A percentile compares a stretch with the other conserved stretches of the same genome.
These are phyloP conservation scores for Fusarium coffeatum DNA, from an alignment of 2,329 filamentous ascomycete species.

Conservation along the genomic window DNA sequence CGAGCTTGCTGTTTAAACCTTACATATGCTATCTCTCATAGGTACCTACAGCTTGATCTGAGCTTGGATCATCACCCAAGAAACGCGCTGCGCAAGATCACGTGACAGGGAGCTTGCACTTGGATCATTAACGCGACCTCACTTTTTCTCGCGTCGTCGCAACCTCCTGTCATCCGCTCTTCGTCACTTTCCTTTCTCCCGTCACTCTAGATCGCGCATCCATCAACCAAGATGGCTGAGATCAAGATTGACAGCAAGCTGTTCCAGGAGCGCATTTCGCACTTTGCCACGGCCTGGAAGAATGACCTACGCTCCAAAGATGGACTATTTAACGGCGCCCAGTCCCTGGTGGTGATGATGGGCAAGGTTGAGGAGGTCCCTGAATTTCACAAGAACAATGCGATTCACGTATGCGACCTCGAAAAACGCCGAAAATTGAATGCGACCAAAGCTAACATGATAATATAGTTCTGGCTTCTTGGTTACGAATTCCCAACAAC, in stretches of 20 bases:
- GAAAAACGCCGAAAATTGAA: not conserved
- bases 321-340: conserved; percentile 84
- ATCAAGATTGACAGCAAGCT: conserved; percentile 94
- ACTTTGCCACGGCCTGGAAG: conserved; percentile 93
- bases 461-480: conserved; percentile 88
- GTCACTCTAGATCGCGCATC: conserved; percentile 47
- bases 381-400: conserved; percentile 94
- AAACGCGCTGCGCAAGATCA: conserved; percentile 49
- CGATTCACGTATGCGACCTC: conserved; percentile 80
- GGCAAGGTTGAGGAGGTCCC: conserved; percentile 92
- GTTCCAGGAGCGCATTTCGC: conserved; percentile 93
- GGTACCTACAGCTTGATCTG: not conserved
- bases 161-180: conserved; percentile 43
- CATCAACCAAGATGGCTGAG: conserved; percentile 71
- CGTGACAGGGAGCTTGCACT: conserved; percentile 49
- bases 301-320: conserved; percentile 91
- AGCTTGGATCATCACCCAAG: conserved; percentile 39
- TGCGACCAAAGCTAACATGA: conserved; percentile 30
- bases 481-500: conserved; percentile 99
- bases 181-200: conserved; percentile 37
- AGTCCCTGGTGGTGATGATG: conserved; percentile 89
- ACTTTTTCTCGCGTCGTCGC: conserved; percentile 56
- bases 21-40: not conserved
- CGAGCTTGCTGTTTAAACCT: not conserved
- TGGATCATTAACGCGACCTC: conserved; percentile 57